Evolutionary conservation across 805 yeast species (phyloP), one percentile per base, ranked within the genome.

Genomic region (Yarrowia sp.): DNA sequence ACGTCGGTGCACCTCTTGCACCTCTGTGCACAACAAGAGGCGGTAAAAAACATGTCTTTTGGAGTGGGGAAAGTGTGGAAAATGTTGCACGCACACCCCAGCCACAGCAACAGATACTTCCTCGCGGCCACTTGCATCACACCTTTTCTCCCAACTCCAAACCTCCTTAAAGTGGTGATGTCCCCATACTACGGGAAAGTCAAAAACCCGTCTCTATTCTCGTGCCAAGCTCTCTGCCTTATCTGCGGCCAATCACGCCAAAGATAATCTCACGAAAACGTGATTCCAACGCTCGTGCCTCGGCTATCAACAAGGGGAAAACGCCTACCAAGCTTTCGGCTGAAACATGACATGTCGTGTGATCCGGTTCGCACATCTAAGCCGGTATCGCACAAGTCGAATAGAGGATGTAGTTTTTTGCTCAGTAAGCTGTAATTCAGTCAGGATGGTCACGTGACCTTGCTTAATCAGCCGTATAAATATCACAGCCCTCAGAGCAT

Each of bases 221-320:
- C 51, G 51, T 45, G 51, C 51, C 51, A 45, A 45, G 51, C 51
- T 8, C 9, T 3, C 51, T 8, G 5, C 4, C 51, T 45, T 45
- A 45, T 45, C 51, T 45, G 36, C 32, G 22, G 51, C 51, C 51
- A 45, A 45, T 45, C 9, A 15, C 4, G n/a, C 8, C 17, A 1
- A 10, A n/a, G 50, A 44, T 44, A 44, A 22, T 22, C 28, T 33
- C 38, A 13, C 51, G 51, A 45, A 45, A 45, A 45, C 51, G 51
- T 45, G 51, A 45, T 45, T 45, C n/a, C 51, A 28, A 45, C 51
- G 51, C 36, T 32, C 14, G 9, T n/a, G 22, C 51, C 51, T 45
- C 51, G 51, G 51, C 51, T 45, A 45, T 45, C 51, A 45, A 45
- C 51, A 45, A 45, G 51, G 51, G 36, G 28, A 22, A 31, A 45